A percentile compares a stretch with the other conserved stretches of the same genome.
These are phyloP conservation scores for Fusarium oxysporum DNA, from an alignment of 2,329 filamentous ascomycete genomes.

Conservation along the genomic window DNA sequence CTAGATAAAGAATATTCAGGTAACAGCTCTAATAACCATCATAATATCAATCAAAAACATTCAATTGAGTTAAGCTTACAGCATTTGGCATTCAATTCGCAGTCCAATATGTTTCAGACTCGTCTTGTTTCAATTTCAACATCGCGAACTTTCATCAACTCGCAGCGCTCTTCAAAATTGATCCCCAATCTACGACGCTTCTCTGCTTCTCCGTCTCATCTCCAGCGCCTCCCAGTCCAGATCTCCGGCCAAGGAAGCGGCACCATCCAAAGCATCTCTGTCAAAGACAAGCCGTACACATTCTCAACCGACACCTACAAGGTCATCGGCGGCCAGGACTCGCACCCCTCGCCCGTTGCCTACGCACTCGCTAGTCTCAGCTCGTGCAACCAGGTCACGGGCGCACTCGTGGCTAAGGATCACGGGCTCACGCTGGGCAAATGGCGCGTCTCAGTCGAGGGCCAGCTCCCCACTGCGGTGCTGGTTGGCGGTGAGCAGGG, in stretches of 20 bases:
- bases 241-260: not conserved
- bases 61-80: fast-evolving
- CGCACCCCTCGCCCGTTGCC: fast-evolving
- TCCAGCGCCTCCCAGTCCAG: not conserved
- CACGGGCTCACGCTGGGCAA: not conserved
- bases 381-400: not conserved
- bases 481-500: not conserved
- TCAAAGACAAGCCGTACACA: not conserved
- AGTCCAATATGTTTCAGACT: fast-evolving
- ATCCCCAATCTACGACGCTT: not conserved
- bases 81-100: not conserved
- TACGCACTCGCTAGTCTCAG: not conserved
- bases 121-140: too few relatives aligned
- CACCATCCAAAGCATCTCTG: not conserved
- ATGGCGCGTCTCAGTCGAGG: not conserved
- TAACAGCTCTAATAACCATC: too few relatives aligned
- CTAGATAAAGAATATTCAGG: too few relatives aligned
- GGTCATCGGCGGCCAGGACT: not conserved
- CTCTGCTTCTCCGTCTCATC: not conserved
- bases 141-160: not conserved
- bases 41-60: too few relatives aligned
- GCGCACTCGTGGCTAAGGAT: not conserved
- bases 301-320: not conserved
- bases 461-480: not conserved
- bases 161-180: not conserved